Conservation (phyloP, 805 yeast genomes). For the Cyberlindnera lachancei region DNA sequence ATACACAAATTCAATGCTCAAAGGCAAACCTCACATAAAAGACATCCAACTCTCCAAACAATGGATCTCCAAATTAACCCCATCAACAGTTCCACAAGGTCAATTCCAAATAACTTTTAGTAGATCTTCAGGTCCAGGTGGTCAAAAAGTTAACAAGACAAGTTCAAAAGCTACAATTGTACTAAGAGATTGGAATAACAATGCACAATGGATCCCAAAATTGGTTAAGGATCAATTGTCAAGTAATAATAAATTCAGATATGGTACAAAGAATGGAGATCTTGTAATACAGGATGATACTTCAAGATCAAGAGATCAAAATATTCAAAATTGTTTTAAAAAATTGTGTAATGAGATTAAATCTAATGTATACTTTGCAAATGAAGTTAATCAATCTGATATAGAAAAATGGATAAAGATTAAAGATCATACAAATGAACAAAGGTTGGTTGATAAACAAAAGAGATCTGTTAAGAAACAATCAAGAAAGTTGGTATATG, state of each 20-base stretch:
- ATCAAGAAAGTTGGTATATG: slow-evolving; percentile 18
- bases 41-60: slow-evolving; percentile 23
- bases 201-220: slow-evolving; percentile 56
- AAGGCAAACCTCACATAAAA: too few relatives aligned
- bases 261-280: slow-evolving; percentile 37
- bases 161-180: slow-evolving; percentile 59
- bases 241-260: slow-evolving; percentile 36
- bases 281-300: slow-evolving; percentile 61
- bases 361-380: slow-evolving; percentile 36
- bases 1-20: too few relatives aligned
- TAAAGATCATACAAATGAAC: slow-evolving; percentile 25
- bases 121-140: slow-evolving; percentile 80
- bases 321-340: slow-evolving; percentile 49
- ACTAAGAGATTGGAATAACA: slow-evolving; percentile 37
- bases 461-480: slow-evolving; percentile 30
- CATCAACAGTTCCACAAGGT: slow-evolving; percentile 34
- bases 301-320: slow-evolving; percentile 50
- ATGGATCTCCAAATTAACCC: slow-evolving; percentile 34
- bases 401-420: slow-evolving; percentile 43
- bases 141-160: slow-evolving; percentile 75
- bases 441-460: slow-evolving; percentile 30
- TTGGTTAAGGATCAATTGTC: slow-evolving; percentile 37
- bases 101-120: slow-evolving; percentile 39
- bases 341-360: slow-evolving; percentile 51
- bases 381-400: slow-evolving; percentile 39